These are phyloP conservation scores for Blastocystis sp. DNA, from an alignment of 352 stramenopile genomes.

Conservation along the genomic window DNA sequence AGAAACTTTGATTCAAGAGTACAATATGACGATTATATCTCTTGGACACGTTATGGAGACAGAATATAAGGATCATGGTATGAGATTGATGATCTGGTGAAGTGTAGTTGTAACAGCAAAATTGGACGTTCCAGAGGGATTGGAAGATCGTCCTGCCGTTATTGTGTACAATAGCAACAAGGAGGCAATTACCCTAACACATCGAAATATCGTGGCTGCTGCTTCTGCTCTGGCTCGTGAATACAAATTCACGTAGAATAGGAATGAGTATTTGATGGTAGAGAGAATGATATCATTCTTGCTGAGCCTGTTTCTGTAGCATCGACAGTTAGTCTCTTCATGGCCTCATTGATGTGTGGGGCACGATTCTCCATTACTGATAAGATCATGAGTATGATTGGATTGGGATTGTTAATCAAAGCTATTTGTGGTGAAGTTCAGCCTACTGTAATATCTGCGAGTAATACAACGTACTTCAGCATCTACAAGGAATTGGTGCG, in stretches of 20 bases:
- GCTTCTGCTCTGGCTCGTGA: constrained; percentile 22
- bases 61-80: not conserved
- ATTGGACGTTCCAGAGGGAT: not conserved
- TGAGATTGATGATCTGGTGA: not conserved
- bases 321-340: constrained; percentile 12
- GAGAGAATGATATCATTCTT: constrained; percentile 28
- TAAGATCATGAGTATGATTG: not conserved
- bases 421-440: constrained; percentile 26
- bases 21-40: not conserved
- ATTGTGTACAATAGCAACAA: constrained; percentile 61
- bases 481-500: constrained; percentile 42
- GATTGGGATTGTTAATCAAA: not conserved
- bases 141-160: constrained; percentile 3
- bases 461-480: constrained; percentile 33
- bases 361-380: constrained; percentile 49
- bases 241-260: not conserved
- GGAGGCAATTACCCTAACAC: constrained; percentile 19
- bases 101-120: not conserved
- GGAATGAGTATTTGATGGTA: not conserved
- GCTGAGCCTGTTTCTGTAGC: constrained; percentile 30
- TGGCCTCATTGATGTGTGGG: constrained; percentile 10
- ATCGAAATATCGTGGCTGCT: constrained; percentile 44
- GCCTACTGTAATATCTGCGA: constrained; percentile 20
- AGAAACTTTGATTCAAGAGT: constrained; percentile 17
- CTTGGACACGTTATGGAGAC: constrained; percentile 12